These are phyloP conservation scores for Bruguiera hainesii DNA, from an alignment of 441 rosid species.

Conservation along the genomic window DNA sequence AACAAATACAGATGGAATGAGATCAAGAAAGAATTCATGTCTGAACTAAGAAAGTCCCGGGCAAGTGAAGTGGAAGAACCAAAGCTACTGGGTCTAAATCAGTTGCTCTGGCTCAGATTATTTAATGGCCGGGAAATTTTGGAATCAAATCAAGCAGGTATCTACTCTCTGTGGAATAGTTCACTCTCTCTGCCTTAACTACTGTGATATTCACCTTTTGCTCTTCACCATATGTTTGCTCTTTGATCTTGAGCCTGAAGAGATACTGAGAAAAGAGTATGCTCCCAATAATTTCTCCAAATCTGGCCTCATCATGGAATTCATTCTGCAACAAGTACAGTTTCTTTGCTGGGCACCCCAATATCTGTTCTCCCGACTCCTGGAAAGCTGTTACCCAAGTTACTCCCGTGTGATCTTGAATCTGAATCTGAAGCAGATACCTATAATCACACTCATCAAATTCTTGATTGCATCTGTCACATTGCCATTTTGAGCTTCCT, in stretches of 20 bases:
- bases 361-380: constrained; percentile 77
- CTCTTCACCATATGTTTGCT: constrained; percentile 78
- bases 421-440: constrained; percentile 84
- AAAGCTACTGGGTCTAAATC: constrained; percentile 10
- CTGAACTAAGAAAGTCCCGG: background rate
- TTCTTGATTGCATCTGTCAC: constrained; percentile 89
- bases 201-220: constrained; percentile 72
- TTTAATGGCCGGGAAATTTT: constrained; percentile 19
- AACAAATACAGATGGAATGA: background rate
- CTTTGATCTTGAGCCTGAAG: constrained; percentile 79
- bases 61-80: constrained; percentile 1
- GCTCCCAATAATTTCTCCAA: constrained; percentile 45
- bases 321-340: constrained; percentile 56
- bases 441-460: constrained; percentile 79
- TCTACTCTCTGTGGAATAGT: constrained; percentile 58
- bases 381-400: constrained; percentile 91
- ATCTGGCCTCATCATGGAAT: constrained; percentile 53
- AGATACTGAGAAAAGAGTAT: constrained; percentile 58
- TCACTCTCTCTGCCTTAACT: constrained; percentile 58
- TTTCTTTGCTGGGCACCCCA: constrained; percentile 74
- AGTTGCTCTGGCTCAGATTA: constrained; percentile 9
- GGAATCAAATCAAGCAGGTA: constrained; percentile 51
- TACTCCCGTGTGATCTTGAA: constrained; percentile 81
- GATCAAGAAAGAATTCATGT: background rate
- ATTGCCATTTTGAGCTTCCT: constrained; percentile 59